Conservation (phyloP, 805 yeast genomes). For the Candida suzukii region DNA sequence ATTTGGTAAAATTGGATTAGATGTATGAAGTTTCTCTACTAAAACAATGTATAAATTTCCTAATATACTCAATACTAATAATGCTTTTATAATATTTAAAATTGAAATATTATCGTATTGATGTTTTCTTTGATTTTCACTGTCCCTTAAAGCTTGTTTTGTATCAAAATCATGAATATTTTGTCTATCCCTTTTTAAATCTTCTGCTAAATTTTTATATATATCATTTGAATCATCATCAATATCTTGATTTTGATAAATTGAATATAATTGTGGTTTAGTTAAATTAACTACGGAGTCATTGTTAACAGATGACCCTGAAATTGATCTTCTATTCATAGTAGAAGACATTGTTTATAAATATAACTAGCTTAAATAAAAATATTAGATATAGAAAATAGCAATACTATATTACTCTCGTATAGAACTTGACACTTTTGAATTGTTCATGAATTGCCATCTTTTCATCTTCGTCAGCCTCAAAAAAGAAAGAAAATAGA, state of each 20-base stretch:
- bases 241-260: slow-evolving; percentile 17
- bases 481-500: too few species aligned
- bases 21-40: slow-evolving; percentile 42
- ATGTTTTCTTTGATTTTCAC: neutral
- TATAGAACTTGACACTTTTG: too few species aligned
- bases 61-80: slow-evolving; percentile 26
- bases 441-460: too few species aligned
- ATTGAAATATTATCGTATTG: too few species aligned
- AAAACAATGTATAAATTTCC: slow-evolving; percentile 51
- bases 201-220: neutral
- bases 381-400: too few species aligned
- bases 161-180: too few species aligned
- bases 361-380: too few species aligned
- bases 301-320: neutral
- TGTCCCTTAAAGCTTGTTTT: too few species aligned
- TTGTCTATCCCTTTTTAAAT: neutral
- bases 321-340: neutral
- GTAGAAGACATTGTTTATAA: neutral
- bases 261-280: slow-evolving; percentile 19
- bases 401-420: too few species aligned
- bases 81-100: neutral
- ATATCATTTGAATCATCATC: slow-evolving; percentile 9
- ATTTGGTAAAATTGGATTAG: slow-evolving; percentile 18
- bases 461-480: too few species aligned
- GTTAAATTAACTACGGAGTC: slow-evolving; percentile 17